Conservation (phyloP, 2,329 filamentous ascomycete genomes). For the Aspergillus calidoustus region DNA sequence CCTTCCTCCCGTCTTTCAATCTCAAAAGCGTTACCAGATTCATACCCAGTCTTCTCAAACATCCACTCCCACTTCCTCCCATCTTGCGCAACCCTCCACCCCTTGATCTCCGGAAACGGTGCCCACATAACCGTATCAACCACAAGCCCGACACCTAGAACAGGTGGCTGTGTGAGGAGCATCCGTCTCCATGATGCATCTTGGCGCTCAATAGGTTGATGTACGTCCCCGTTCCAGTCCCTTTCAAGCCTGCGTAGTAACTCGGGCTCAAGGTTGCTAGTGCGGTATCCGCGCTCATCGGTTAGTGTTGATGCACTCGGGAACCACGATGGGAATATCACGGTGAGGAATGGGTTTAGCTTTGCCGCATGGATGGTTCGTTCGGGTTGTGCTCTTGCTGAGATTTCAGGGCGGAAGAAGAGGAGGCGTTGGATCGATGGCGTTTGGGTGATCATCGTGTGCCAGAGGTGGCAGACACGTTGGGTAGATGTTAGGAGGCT, state of each 20-base stretch:
- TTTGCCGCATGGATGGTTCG: not conserved
- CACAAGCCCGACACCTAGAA: too few species aligned
- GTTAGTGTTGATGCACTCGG: not conserved
- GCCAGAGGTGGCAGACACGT: slow-evolving; percentile 11
- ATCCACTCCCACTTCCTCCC: too few species aligned
- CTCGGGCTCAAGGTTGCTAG: too few species aligned
- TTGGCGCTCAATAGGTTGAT: not conserved
- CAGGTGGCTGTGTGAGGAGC: not conserved
- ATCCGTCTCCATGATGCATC: not conserved
- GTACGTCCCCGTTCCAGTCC: too few species aligned
- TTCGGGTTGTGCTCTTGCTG: not conserved
- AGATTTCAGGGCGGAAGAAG: not conserved
- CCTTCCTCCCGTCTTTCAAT: too few species aligned
- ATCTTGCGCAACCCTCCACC: too few species aligned
- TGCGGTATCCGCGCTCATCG: not conserved
- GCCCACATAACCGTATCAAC: too few species aligned
- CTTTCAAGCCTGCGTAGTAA: too few species aligned
- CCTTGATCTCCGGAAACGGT: too few species aligned
- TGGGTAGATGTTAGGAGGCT: slow-evolving; percentile 7
- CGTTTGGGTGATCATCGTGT: not conserved
- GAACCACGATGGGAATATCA: not conserved
- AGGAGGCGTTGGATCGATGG: not conserved
- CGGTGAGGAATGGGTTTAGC: not conserved
- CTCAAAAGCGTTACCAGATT: too few species aligned
- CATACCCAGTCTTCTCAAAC: too few species aligned